Base-by-base conservation (phyloP, 306 rosid species). In the Luffa acutangula region DNA sequence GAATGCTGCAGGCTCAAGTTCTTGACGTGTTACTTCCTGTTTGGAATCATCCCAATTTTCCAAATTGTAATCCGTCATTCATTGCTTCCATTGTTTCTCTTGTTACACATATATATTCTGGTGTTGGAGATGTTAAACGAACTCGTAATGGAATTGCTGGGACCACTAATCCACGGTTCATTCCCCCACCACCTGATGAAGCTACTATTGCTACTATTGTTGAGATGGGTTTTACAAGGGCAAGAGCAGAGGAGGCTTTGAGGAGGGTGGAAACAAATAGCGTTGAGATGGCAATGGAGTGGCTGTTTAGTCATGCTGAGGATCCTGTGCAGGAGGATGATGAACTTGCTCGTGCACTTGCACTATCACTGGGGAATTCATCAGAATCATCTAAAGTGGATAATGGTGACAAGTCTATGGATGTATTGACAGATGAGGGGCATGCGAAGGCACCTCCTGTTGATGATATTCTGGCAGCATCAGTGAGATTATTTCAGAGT, bases 301-400 rank as follows among this genome's bases (percentile, higher is more conserved):
- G 99, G 99, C 89, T 96, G 54, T 93, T 87, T 79, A 90, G 87
- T 90, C 98, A 96, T 80, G 85, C 93, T 53, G 98, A 93, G 86
- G 99, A 93, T 91, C 97, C 98, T 86, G 96, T 95, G 52, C 99
- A 91, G 90, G 99, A 96, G 84, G 99, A 96, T 74, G 98, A 96
- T 91, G 99, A 93, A 86, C 91, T 96, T 81, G 99, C 97, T 42
- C 93, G 84, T 77, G 99, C 99, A 77, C 99, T 96, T 78, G 97
- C 98, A 79, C 80, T 96, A 39, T 96, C 99, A 81, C 89, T 96
- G 36, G 98, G 99, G 81, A 95, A 80, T 85, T 91, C 96, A 69
- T 88, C 99, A 70, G 99, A 96, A 79, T 79, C 98, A 54, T 81
- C 94, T 80, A 93, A 93, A 89, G 90, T 82, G 81, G 97, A 92